These are phyloP conservation scores for Mucor mucedo DNA, from an alignment of 371 early-diverging fungal genomes.

Conservation along the genomic window DNA sequence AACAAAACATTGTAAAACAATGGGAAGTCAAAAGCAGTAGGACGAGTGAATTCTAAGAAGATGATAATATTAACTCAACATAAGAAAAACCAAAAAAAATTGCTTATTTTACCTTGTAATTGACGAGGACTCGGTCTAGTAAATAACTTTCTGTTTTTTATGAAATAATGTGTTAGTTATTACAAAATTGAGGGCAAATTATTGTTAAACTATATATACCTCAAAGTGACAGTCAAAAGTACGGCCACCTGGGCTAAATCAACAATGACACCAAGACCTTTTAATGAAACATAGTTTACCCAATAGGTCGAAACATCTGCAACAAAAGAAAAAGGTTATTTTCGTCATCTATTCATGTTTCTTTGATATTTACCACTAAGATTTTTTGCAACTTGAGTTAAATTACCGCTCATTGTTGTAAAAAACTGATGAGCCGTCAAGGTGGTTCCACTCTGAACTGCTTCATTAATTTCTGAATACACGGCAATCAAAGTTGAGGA, in stretches of 20 bases:
- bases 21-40: constrained; percentile 75
- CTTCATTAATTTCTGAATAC: constrained; percentile 49
- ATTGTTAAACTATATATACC: constrained; percentile 29
- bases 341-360: neutral
- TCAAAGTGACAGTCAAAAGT: constrained; percentile 58
- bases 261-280: constrained; percentile 65
- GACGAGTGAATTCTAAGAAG: constrained; percentile 57
- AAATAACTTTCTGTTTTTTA: constrained; percentile 49
- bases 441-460: constrained; percentile 30
- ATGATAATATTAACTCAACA: neutral
- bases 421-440: constrained; percentile 32
- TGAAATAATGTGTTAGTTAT: neutral
- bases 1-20: constrained; percentile 72
- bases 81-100: neutral
- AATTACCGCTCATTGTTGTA: constrained; percentile 30
- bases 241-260: constrained; percentile 76
- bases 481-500: constrained; percentile 58
- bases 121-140: constrained; percentile 78
- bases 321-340: neutral
- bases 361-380: constrained; percentile 29
- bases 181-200: neutral
- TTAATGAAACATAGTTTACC: constrained; percentile 74
- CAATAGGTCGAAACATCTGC: constrained; percentile 61
- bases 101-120: constrained; percentile 44
- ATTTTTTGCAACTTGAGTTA: constrained; percentile 41